Percentiles rank a stretch among this genome's conserved stretches.
Evolutionary conservation across 345 rosid genomes (phyloP).

Genomic region (Microthlaspi erraticum): DNA sequence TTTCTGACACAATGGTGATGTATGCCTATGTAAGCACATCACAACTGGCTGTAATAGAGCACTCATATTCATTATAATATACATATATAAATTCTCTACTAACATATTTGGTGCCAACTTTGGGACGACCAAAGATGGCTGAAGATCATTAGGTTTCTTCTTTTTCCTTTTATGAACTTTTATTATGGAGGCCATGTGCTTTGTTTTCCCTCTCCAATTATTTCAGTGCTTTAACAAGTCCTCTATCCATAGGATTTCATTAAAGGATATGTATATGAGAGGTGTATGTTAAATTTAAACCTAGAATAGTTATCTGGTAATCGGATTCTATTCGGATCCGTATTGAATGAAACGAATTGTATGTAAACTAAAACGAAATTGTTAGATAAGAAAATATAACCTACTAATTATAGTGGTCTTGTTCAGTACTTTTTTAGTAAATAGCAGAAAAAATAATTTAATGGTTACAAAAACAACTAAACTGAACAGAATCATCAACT

Average conservation of each 20-base stretch:
- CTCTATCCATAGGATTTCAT: constrained; percentile 12
- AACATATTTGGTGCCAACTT: constrained; percentile 33
- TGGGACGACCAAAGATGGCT: constrained; percentile 28
- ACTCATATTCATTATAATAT: constrained; percentile 11
- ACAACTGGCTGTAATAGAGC: constrained; percentile 30
- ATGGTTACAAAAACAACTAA: background rate
- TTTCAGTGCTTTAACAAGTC: constrained; percentile 16
- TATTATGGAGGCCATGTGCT: constrained; percentile 44
- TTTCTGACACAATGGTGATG: constrained; percentile 31
- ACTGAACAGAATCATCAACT: background rate
- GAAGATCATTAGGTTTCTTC: constrained; percentile 37
- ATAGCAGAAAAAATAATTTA: too few species aligned
- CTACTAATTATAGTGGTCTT: background rate
- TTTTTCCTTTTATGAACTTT: constrained; percentile 39
- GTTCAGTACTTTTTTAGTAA: background rate
- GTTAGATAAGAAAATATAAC: background rate
- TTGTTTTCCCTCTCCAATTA: constrained; percentile 27
- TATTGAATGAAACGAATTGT: background rate
- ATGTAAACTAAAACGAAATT: background rate
- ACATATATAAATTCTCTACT: constrained; percentile 12
- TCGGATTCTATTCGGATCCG: background rate
- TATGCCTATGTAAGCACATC: constrained; percentile 15
- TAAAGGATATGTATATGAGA: background rate
- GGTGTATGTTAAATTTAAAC: background rate
- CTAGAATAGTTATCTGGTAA: background rate